These are phyloP conservation scores for Candolleomyces eurysporus DNA, from an alignment of 768 basidiomycete species.

Conservation along the genomic window DNA sequence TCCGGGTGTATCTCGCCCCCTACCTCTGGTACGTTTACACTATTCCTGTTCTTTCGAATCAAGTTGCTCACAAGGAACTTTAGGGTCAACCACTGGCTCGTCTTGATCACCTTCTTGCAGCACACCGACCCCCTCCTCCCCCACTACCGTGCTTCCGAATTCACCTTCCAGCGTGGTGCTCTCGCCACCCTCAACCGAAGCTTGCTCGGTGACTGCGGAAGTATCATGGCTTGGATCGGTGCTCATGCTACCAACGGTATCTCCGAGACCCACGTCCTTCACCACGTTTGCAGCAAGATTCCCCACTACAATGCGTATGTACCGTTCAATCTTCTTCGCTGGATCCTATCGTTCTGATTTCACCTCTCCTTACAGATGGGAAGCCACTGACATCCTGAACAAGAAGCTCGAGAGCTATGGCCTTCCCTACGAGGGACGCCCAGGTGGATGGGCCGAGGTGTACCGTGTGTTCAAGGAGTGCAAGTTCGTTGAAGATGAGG, in stretches of 20 bases:
- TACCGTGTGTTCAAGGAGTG: conserved; percentile 76
- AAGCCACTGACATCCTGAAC: conserved; percentile 84
- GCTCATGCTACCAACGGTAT: conserved; percentile 86
- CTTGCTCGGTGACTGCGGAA: conserved; percentile 76
- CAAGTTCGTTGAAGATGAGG: conserved; percentile 96
- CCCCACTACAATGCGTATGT: conserved; percentile 87
- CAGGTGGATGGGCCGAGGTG: conserved; percentile 78
- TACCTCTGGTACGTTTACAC: conserved; percentile 67
- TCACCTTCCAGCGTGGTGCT: conserved; percentile 93
- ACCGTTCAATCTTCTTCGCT: neutral
- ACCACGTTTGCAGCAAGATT: conserved; percentile 94
- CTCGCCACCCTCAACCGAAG: conserved; percentile 87
- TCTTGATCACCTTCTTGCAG: conserved; percentile 95
- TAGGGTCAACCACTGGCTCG: conserved; percentile 92
- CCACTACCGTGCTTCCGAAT: conserved; percentile 86
- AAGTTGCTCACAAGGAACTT: neutral
- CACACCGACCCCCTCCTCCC: conserved; percentile 96
- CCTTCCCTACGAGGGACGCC: conserved; percentile 64
- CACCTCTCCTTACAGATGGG: conserved; percentile 57
- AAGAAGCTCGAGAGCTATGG: conserved; percentile 64
- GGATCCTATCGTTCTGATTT: neutral
- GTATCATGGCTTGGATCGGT: conserved; percentile 82
- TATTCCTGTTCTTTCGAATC: neutral
- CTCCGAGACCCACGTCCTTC: conserved; percentile 89
- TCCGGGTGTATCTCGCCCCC: conserved; percentile 79